Evolutionary conservation across 805 yeast species (phyloP).

Genomic region (Cyberlindnera maritima): DNA sequence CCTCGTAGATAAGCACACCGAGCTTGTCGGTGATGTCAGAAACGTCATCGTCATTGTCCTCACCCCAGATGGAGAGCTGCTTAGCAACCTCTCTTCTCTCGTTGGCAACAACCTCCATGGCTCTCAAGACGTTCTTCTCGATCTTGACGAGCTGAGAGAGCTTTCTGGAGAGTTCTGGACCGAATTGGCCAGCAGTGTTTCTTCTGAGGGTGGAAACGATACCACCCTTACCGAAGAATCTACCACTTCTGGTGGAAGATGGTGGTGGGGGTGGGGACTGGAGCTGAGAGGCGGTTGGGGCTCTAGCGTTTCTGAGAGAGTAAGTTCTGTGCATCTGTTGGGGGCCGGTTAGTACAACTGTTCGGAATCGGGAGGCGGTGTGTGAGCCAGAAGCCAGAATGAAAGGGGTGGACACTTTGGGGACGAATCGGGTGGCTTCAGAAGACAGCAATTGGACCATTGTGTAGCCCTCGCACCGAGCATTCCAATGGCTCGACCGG

Average conservation of each 20-base stretch:
- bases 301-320: conserved; percentile 91
- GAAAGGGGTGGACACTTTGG: too few species aligned
- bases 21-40: conserved; percentile 84
- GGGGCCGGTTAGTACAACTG: not conserved
- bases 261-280: conserved; percentile 96
- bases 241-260: conserved; percentile 76
- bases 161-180: conserved; percentile 77
- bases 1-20: conserved; percentile 78
- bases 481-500: too few species aligned
- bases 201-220: conserved; percentile 58
- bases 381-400: too few species aligned
- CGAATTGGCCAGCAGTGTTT: conserved; percentile 73
- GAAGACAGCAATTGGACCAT: too few species aligned
- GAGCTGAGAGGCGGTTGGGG: conserved; percentile 96
- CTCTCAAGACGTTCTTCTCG: conserved; percentile 79
- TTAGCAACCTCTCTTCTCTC: conserved; percentile 82
- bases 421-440: too few species aligned
- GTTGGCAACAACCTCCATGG: conserved; percentile 71
- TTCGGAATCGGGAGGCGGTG: too few species aligned
- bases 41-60: conserved; percentile 81
- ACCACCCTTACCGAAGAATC: conserved; percentile 85
- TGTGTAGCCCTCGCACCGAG: too few species aligned
- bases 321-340: conserved; percentile 91
- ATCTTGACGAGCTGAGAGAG: conserved; percentile 72
- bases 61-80: conserved; percentile 85